Percentiles rank a stretch among this genome's conserved stretches.
These are phyloP conservation scores for Linaria vulgaris DNA, from an alignment of 257 asterid species.

Conservation along the genomic window DNA sequence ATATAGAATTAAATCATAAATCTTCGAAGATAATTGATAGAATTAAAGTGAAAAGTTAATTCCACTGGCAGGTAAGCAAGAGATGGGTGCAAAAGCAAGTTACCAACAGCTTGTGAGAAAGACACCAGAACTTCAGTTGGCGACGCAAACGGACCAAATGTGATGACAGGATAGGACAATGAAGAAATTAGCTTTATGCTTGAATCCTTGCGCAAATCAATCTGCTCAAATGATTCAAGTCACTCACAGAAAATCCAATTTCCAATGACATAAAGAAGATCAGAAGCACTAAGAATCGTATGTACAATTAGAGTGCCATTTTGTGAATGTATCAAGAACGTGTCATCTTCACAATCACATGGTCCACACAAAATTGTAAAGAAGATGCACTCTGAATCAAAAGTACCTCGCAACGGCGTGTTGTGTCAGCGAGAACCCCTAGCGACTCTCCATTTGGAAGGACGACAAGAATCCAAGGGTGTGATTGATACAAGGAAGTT, in stretches of 20 bases:
- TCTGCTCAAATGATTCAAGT: conserved; percentile 45
- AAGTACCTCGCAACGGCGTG: conserved; percentile 94
- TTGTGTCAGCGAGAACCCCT: conserved; percentile 94
- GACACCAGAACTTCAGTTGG: conserved; percentile 80
- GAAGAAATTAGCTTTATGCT: conserved; percentile 57
- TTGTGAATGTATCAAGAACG: no score
- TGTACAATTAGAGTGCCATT: no score
- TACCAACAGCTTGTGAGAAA: conserved; percentile 82
- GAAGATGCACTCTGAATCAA: no score
- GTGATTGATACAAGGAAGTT: conserved; percentile 94
- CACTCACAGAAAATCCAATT: conserved; percentile 11
- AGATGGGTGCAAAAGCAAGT: conserved; percentile 19
- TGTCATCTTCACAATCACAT: no score
- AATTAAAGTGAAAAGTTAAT: no score
- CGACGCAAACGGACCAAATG: conserved; percentile 90
- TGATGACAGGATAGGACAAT: conserved; percentile 67
- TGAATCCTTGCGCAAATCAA: conserved; percentile 76
- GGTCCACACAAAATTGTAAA: no score
- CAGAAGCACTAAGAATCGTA: no score
- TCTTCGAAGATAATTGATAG: no score
- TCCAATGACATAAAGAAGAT: conserved; percentile 24
- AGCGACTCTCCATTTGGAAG: conserved; percentile 86
- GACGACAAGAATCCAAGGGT: conserved; percentile 94
- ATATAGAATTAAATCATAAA: neutral
- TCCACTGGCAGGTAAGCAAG: neutral